Evolutionary conservation across 306 rosid species (phyloP).

Genomic region (Carpinus fangiana): DNA sequence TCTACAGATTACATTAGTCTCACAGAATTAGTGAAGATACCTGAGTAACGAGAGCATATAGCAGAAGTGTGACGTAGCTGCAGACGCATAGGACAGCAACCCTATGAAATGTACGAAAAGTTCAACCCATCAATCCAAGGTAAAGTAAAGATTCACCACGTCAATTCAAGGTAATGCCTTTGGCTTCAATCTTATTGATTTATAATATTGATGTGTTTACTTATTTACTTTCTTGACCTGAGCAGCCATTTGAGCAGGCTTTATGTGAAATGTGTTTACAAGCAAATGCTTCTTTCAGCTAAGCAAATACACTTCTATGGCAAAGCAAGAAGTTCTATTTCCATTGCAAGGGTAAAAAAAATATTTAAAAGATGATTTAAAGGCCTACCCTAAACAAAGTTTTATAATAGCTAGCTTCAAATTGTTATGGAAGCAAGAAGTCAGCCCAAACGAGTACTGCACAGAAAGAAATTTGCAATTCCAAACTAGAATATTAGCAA

Average conservation of each 20-base stretch:
- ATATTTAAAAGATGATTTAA: not conserved
- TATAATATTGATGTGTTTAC: not conserved
- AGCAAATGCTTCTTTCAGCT: not conserved
- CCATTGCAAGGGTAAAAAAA: not conserved
- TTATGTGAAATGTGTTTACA: not conserved
- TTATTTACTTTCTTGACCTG: too few species aligned
- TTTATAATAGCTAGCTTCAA: slow-evolving; percentile 52
- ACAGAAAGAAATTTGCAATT: slow-evolving; percentile 29
- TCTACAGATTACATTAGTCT: not conserved
- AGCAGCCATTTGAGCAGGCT: not conserved
- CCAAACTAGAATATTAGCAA: slow-evolving; percentile 13
- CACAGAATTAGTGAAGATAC: slow-evolving; percentile 33
- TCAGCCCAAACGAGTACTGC: slow-evolving; percentile 74
- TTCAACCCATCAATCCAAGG: slow-evolving; percentile 4
- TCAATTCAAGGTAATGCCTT: not conserved
- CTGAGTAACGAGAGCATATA: slow-evolving; percentile 91
- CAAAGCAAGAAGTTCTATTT: not conserved
- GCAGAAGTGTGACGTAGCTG: slow-evolving; percentile 91
- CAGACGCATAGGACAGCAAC: slow-evolving; percentile 58
- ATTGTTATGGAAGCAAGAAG: slow-evolving; percentile 71
- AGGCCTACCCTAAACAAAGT: slow-evolving; percentile 67
- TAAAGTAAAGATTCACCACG: not conserved
- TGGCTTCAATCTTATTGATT: slow-evolving; percentile 11
- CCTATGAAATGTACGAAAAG: slow-evolving; percentile 38
- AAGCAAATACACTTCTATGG: not conserved